These are phyloP conservation scores for Aspergillus baeticus DNA, from an alignment of 495 filamentous ascomycete species.

Conservation along the genomic window DNA sequence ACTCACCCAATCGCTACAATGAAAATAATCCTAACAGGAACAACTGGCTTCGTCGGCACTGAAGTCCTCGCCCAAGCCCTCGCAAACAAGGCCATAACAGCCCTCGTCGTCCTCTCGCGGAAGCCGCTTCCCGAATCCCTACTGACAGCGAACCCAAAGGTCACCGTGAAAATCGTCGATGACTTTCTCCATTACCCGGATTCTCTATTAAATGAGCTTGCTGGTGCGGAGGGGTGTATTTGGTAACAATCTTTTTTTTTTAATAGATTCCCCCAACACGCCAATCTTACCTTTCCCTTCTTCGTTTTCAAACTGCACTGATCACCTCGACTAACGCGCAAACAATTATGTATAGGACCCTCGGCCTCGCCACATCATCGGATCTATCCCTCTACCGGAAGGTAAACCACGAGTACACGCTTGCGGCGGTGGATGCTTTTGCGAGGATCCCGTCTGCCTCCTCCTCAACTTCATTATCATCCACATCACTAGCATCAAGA, in stretches of 20 bases:
- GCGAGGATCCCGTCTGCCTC: constrained; percentile 1
- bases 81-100: constrained; percentile 40
- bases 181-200: constrained; percentile 47
- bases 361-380: background rate
- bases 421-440: constrained; percentile 43
- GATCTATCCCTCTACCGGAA: constrained; percentile 22
- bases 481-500: no score
- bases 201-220: constrained; percentile 29
- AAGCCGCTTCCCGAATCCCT: constrained; percentile 22
- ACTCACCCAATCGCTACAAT: constrained; percentile 19
- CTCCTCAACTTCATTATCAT: no score
- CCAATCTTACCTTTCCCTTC: no score
- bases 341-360: background rate
- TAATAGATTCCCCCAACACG: background rate
- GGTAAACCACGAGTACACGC: constrained; percentile 44
- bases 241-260: constrained; percentile 40
- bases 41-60: constrained; percentile 51
- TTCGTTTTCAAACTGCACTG: no score
- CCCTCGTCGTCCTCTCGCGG: constrained; percentile 48
- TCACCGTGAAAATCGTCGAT: constrained; percentile 39
- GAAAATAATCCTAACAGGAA: constrained; percentile 53
- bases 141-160: constrained; percentile 32
- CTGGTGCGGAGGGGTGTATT: constrained; percentile 51
- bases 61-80: constrained; percentile 50
- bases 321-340: no score